phyloP scores from a whole-genome alignment of 208 protist species.

The Trypanosoma congolense region DNA sequence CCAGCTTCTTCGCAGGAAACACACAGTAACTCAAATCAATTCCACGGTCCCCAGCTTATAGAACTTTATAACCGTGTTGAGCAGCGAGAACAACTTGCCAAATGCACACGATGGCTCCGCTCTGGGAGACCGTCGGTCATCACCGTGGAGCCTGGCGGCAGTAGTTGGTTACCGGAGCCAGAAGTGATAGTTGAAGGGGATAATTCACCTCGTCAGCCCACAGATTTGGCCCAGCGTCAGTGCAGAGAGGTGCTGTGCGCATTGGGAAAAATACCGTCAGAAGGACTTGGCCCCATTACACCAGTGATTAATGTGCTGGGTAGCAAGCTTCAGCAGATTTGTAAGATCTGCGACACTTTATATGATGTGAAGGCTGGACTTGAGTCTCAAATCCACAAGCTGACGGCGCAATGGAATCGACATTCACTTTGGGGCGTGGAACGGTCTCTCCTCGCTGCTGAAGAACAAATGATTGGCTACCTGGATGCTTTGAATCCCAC shows the following conservation, averaged over 20 bases:
- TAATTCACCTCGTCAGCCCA: no score
- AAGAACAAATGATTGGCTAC: constrained; percentile 15
- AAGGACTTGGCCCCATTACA: background rate
- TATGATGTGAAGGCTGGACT: background rate
- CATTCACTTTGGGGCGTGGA: constrained; percentile 11
- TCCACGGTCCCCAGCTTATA: no score
- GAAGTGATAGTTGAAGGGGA: no score
- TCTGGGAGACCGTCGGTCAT: no score
- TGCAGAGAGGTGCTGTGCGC: constrained; percentile 11
- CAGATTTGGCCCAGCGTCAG: background rate
- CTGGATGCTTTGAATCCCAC: background rate
- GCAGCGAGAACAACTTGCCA: no score
- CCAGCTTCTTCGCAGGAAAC: background rate
- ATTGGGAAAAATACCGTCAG: constrained; percentile 2
- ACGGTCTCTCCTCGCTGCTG: constrained; percentile 14
- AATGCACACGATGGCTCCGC: no score
- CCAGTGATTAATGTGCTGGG: background rate
- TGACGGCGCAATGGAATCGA: constrained; percentile 2
- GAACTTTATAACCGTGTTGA: no score
- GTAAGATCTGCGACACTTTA: constrained; percentile 4
- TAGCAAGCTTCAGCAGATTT: constrained; percentile 1
- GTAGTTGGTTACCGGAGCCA: no score
- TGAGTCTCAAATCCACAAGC: background rate
- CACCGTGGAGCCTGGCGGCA: no score
- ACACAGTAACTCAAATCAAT: background rate